These are phyloP conservation scores for Ceratocystis destructans DNA, from an alignment of 2,329 filamentous ascomycete species.

Conservation along the genomic window DNA sequence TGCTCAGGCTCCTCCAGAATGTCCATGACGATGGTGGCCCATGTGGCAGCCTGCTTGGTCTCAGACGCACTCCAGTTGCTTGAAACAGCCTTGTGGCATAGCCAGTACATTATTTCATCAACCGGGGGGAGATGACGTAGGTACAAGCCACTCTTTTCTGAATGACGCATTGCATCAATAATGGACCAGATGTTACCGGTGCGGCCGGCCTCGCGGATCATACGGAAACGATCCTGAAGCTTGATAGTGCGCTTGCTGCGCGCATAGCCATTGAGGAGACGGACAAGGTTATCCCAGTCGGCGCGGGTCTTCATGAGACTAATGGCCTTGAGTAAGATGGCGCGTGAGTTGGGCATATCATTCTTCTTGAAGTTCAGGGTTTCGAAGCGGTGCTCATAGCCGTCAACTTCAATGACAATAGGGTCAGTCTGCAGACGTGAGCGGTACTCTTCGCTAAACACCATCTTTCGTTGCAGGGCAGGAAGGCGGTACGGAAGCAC, in stretches of 20 bases:
- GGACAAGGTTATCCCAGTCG: slow-evolving; percentile 41
- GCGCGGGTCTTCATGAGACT: slow-evolving; percentile 33
- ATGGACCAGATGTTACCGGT: slow-evolving; percentile 33
- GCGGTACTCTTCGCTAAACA: slow-evolving; percentile 36
- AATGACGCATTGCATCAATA: slow-evolving; percentile 37
- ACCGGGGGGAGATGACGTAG: slow-evolving; percentile 26
- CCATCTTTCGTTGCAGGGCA: slow-evolving; percentile 36
- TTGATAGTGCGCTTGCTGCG: slow-evolving; percentile 31
- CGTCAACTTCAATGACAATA: slow-evolving; percentile 45
- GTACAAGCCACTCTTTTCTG: slow-evolving; percentile 33
- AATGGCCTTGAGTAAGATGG: slow-evolving; percentile 29
- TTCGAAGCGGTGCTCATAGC: slow-evolving; percentile 39
- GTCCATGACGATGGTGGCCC: slow-evolving; percentile 36
- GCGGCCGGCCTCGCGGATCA: slow-evolving; percentile 31
- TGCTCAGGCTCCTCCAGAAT: slow-evolving; percentile 35
- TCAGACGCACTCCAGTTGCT: slow-evolving; percentile 26
- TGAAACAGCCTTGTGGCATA: slow-evolving; percentile 32
- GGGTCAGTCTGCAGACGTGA: slow-evolving; percentile 40
- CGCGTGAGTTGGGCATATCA: slow-evolving; percentile 33
- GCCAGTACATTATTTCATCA: slow-evolving; percentile 28
- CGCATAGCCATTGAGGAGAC: slow-evolving; percentile 38
- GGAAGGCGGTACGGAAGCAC: slow-evolving; percentile 49
- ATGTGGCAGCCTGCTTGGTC: slow-evolving; percentile 33
- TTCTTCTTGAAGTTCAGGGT: slow-evolving; percentile 30
- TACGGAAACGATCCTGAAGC: slow-evolving; percentile 27